A percentile compares a stretch with the other conserved stretches of the same genome.
Evolutionary conservation across 805 yeast species (phyloP).

Genomic region (Candida manassasensis): DNA sequence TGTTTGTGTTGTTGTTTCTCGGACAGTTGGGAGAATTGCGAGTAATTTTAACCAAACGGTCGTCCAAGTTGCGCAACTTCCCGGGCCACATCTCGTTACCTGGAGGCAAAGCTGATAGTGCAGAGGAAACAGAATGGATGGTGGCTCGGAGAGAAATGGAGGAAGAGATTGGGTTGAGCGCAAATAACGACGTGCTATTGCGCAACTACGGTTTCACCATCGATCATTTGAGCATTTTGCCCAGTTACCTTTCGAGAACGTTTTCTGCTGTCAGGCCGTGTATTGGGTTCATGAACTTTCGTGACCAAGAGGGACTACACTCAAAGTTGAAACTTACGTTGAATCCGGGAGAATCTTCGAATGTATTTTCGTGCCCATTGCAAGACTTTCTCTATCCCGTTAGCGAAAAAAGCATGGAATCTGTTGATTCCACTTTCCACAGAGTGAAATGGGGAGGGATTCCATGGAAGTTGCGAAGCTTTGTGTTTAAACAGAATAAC

Average conservation of each 20-base stretch:
- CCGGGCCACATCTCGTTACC: constrained; percentile 92
- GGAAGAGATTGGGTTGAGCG: constrained; percentile 79
- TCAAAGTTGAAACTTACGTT: constrained; percentile 40
- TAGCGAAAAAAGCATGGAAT: constrained; percentile 18
- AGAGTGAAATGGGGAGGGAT: constrained; percentile 66
- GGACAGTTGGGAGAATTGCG: constrained; percentile 73
- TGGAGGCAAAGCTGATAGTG: constrained; percentile 84
- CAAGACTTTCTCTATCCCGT: constrained; percentile 47
- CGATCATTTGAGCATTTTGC: constrained; percentile 59
- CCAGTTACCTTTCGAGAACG: constrained; percentile 78
- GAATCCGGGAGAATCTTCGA: constrained; percentile 75
- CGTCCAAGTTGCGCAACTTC: constrained; percentile 63
- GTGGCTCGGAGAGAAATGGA: constrained; percentile 78
- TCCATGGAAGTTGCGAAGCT: constrained; percentile 61
- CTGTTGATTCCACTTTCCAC: constrained; percentile 28
- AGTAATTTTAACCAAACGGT: constrained; percentile 74
- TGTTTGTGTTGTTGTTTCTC: constrained; percentile 65
- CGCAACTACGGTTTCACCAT: constrained; percentile 50
- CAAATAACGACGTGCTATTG: constrained; percentile 40
- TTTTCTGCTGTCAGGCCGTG: constrained; percentile 81
- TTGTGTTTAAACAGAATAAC: constrained; percentile 53
- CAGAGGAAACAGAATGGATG: constrained; percentile 60
- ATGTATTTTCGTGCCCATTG: constrained; percentile 67
- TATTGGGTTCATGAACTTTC: constrained; percentile 54
- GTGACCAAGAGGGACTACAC: constrained; percentile 17